Base-by-base conservation (phyloP, 2,329 filamentous ascomycete species). In the Gyromitra esculenta region DNA sequence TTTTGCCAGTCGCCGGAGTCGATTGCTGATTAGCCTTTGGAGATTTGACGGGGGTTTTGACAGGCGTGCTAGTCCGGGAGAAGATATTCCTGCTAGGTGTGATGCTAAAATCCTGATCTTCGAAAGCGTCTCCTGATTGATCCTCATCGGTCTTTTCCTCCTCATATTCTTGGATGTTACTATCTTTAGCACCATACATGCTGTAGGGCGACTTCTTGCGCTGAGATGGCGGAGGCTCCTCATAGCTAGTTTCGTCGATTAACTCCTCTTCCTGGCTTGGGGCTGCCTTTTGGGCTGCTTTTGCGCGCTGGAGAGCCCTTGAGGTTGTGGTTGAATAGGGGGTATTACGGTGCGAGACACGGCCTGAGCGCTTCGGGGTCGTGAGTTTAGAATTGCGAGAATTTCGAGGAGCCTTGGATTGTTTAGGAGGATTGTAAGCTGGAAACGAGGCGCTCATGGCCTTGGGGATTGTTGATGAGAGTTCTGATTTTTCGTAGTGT, bases 201-300 rank as follows among this genome's bases (percentile, higher is more conserved):
- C 39, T 76, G 56, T 69, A 77, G 31, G 43, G 67, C 4, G 64
- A 70, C 35, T 52, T 71, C 45, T 72, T 69, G 25, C 62, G 48
- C 6, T 65, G 64, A 8, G 65, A 39, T 21, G n/a, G 39, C 35
- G 71, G 45, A 41, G 59, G 45, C 21, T 69, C 68, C 25, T 77
- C 77, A 62, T 78, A 77, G 21, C 70, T 79, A 43, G 71, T 78
- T 43, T 78, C 77, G 31, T 67, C 73, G n/a, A 78, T 78, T 8
- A 78, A 56, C 39, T 75, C 67, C 43, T 78, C 77, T 11, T 77
- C 72, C 37, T 75, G 74, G 39, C 70, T 72, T n/a, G 57, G 18
- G n/a, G 57, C 54, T n/a, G 50, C 66, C 15, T 54, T 73, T 37
- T 73, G 77, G n/a, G 63, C 63, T 5, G 50, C 59, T 50, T 77